Conservation (phyloP, 164 flowering plant genomes). For the Protea cynaroides region DNA sequence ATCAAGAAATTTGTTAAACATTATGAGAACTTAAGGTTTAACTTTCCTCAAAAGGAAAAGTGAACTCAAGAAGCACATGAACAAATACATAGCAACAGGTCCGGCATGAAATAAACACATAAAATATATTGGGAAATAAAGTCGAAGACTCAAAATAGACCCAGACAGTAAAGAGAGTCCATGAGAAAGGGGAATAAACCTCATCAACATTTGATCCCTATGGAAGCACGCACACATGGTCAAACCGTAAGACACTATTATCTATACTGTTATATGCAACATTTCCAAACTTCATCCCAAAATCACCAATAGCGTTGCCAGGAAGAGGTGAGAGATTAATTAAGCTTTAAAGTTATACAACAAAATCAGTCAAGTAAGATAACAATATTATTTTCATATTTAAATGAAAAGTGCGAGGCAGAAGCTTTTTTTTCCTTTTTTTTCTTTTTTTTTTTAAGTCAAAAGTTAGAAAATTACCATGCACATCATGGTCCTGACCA, state of each 20-base stretch:
- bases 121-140: too few relatives aligned
- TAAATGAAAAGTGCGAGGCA: not conserved
- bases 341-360: constrained; percentile 86
- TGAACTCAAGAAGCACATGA: too few relatives aligned
- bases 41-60: too few relatives aligned
- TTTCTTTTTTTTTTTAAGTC: too few relatives aligned
- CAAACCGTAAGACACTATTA: constrained; percentile 85
- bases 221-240: constrained; percentile 93
- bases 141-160: too few relatives aligned
- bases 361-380: constrained; percentile 49
- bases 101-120: too few relatives aligned
- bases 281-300: constrained; percentile 97
- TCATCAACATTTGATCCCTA: constrained; percentile 91
- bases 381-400: not conserved
- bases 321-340: constrained; percentile 90
- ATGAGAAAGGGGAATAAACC: constrained; percentile 40
- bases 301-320: constrained; percentile 89
- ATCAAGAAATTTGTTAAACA: too few relatives aligned
- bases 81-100: too few relatives aligned
- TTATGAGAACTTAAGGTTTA: too few relatives aligned
- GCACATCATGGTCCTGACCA: constrained; percentile 74
- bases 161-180: not conserved
- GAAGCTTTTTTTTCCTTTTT: not conserved
- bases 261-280: constrained; percentile 96
- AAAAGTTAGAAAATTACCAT: constrained; percentile 50